Base-by-base conservation (phyloP, 192 early-diverging fungal genomes). In the Funneliformis geosporum region DNA sequence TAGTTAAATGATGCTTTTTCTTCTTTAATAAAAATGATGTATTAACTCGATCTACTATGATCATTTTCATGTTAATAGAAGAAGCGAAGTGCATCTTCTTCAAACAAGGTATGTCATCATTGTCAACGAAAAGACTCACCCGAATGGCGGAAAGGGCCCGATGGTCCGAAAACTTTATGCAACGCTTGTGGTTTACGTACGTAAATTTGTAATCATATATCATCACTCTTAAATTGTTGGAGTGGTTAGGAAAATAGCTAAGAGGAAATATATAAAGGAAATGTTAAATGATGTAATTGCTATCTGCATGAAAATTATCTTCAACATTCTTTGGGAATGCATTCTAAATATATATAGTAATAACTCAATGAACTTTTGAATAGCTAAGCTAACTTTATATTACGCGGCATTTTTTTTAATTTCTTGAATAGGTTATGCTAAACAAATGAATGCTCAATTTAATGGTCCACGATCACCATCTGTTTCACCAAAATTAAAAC, bases 71-170 rank as follows among this genome's bases (percentile, higher is more conserved):
- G 43, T 40, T 40, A 28, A 14, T 70, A 70, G 68, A 70, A 70
- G 68, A 70, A 70, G 68, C 27, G 68, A 33, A 70, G 68, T 70
- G 68, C 68, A 70, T 27, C 68, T 39, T 70, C 68, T 27, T 70
- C 68, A 70, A 79, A 66, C 33, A 66, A 69, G 61, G 68, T 79
- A 50, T 79, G 78, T 69, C 72, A 28, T 46, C 39, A 70, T 69
- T 79, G 78, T 46, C 78, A 79, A 55, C 64, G 78, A 38, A 79
- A 69, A 71, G 78, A 79, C 68, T 79, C 78, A 23, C 78, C 78
- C 61, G 78, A 79, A 79, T 79, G 78, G 78, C 64, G 78, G 38
- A 79, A 79, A 68, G 78, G 78, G 16, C 78, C 78, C 47, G 68
- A 74, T 79, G 66, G 78, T 66, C 78, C 78, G 12, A 79, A 79